These are phyloP conservation scores for Acanthamoeba royreba DNA, from an alignment of 208 protist genomes.

Conservation along the genomic window DNA sequence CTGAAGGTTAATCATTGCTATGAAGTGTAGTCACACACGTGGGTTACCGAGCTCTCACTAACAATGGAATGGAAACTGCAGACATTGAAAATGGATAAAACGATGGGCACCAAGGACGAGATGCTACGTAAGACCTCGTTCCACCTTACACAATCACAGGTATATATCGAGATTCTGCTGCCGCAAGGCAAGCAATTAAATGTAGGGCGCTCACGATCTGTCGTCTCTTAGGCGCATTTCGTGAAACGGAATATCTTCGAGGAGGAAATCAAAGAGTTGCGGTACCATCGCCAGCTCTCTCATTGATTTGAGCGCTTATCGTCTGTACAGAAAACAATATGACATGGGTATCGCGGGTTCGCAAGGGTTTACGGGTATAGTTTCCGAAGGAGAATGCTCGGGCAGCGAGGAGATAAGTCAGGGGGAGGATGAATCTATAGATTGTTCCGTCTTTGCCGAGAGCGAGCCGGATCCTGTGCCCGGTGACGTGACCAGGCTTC, in stretches of 20 bases:
- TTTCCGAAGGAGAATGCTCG: no score
- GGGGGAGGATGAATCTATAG: no score
- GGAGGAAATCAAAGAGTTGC: constrained; percentile 12
- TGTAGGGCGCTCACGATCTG: no score
- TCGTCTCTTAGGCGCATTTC: no score
- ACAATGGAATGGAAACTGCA: not conserved
- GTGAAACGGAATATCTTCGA: constrained; percentile 40
- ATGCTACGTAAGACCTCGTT: not conserved
- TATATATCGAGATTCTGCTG: no score
- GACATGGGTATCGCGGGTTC: not conserved
- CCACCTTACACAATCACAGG: not conserved
- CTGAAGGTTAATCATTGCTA: not conserved
- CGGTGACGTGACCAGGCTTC: no score
- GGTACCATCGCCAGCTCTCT: not conserved
- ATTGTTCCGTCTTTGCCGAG: no score
- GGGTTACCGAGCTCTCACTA: not conserved
- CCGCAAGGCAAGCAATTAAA: no score
- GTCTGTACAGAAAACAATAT: not conserved
- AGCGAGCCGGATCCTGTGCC: no score
- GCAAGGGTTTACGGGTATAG: not conserved
- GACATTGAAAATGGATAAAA: not conserved
- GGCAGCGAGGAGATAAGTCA: no score
- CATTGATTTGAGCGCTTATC: not conserved
- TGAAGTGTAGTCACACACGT: not conserved
- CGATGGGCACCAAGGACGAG: not conserved